Conservation (phyloP, 768 basidiomycete species). For the Leccinum sublutescens region DNA sequence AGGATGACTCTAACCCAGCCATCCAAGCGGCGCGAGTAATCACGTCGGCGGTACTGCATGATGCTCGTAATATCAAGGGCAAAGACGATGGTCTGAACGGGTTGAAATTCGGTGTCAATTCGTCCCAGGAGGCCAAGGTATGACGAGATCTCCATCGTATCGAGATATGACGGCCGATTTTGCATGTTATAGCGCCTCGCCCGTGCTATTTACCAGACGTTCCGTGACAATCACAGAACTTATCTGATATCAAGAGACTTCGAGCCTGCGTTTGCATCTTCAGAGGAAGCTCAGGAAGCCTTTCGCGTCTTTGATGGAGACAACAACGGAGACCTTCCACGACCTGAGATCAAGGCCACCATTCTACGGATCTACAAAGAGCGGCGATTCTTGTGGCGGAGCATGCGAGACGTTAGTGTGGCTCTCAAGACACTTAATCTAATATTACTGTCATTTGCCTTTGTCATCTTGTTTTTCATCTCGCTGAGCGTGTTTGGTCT, state of each 20-base stretch:
- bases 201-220: constrained; percentile 59
- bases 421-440: constrained; percentile 65
- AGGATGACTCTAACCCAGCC: constrained; percentile 39
- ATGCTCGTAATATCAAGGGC: constrained; percentile 68
- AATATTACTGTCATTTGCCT: constrained; percentile 61
- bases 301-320: constrained; percentile 79
- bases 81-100: constrained; percentile 41
- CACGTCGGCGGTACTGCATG: constrained; percentile 70
- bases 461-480: constrained; percentile 69
- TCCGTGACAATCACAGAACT: constrained; percentile 52
- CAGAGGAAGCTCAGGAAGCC: constrained; percentile 56
- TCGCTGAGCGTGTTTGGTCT: constrained; percentile 72
- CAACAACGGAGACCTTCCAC: constrained; percentile 72
- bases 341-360: constrained; percentile 69
- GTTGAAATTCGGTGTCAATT: constrained; percentile 53
- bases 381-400: constrained; percentile 69
- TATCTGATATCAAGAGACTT: constrained; percentile 72
- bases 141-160: neutral
- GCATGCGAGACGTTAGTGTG: constrained; percentile 71
- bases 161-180: neutral
- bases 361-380: constrained; percentile 75
- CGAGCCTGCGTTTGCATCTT: constrained; percentile 61
- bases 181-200: constrained; percentile 56
- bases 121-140: constrained; percentile 68
- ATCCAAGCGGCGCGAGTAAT: constrained; percentile 61